Base-by-base conservation (phyloP, 129 eudicot genomes). In the Erigeron canadensis region DNA sequence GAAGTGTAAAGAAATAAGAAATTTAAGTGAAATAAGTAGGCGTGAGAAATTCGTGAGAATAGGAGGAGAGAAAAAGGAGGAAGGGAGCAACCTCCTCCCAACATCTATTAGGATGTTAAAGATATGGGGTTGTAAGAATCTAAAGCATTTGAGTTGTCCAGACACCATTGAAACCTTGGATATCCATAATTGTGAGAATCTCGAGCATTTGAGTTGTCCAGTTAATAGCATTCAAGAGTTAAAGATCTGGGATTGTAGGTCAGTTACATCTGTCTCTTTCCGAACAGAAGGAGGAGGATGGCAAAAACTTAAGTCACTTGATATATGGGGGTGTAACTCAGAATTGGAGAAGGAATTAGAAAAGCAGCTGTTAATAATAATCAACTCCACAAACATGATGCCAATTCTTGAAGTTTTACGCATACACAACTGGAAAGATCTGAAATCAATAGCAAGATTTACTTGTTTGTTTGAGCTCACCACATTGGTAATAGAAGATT, bases 231-330 rank as follows among this genome's bases (percentile, higher is more conserved):
- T 59, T 5, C n/a, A 59, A 39, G 2, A 9, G 11, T 59, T 59
- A 39, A 10, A 28, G 5, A 23, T 59, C 15, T 10, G 23, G 9
- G 11, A 9, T 23, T 59, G 65, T 59, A 39, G 12, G 10, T 59
- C 65, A 23, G 9, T 59, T 59, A 59, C 4, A 59, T 59, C 65
- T 8, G 65, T 59, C 11, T 59, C 40, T 7, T 59, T 23, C 17
- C 40, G 16, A 59, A 59, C 39, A 7, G 42, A 21, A 23, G 65
- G 65, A 23, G 65, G 65, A 22, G 65, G 42, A 28, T 28, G 34
- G 65, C 65, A 59, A 41, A 59, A 59, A 16, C 65, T 59, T 41
- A 59, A 59, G 65, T 59, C 42, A 59, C 39, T 59, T 59, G 21
- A 22, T 23, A 59, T 59, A 11, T 7, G 16, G 5, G 16, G 16